Evolutionary conservation across 805 yeast species (phyloP).

Genomic region (Cephaloascus albidus): DNA sequence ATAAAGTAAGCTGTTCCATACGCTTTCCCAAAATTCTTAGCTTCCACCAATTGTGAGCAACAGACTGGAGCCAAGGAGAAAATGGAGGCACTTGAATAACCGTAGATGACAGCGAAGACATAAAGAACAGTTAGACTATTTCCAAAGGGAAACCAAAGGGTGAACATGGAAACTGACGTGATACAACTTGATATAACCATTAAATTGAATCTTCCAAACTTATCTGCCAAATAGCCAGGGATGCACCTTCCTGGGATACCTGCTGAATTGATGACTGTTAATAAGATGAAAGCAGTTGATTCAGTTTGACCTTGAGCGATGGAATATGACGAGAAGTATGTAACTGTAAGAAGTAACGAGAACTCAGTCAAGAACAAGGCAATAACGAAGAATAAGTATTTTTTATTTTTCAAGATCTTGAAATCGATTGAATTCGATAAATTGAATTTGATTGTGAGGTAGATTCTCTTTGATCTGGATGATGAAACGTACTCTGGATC

Average conservation of each 20-base stretch:
- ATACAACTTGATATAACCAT: slow-evolving; percentile 38
- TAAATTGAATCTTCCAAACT: slow-evolving; percentile 46
- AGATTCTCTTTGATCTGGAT: not conserved
- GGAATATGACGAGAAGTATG: slow-evolving; percentile 35
- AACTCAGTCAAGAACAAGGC: slow-evolving; percentile 32
- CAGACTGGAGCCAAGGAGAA: slow-evolving; percentile 62
- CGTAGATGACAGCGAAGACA: slow-evolving; percentile 44
- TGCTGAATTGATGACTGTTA: slow-evolving; percentile 37
- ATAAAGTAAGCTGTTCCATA: slow-evolving; percentile 60
- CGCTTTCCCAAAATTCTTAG: slow-evolving; percentile 56
- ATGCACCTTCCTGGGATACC: slow-evolving; percentile 45
- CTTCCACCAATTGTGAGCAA: slow-evolving; percentile 54
- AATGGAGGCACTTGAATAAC: slow-evolving; percentile 53
- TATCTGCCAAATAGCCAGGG: slow-evolving; percentile 49
- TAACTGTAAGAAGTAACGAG: slow-evolving; percentile 25
- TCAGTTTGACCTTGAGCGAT: slow-evolving; percentile 30
- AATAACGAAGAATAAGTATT: slow-evolving; percentile 21
- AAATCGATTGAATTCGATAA: slow-evolving; percentile 11
- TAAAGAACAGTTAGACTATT: slow-evolving; percentile 28
- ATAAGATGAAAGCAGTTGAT: slow-evolving; percentile 27
- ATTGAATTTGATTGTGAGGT: slow-evolving; percentile 8
- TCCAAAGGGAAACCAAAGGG: slow-evolving; percentile 66
- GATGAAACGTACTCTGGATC: not conserved
- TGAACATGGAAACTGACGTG: slow-evolving; percentile 36
- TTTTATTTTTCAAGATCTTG: slow-evolving; percentile 23